Evolutionary conservation across 305 asterid genomes (phyloP).

Genomic region (Fraxinus angustifolia): DNA sequence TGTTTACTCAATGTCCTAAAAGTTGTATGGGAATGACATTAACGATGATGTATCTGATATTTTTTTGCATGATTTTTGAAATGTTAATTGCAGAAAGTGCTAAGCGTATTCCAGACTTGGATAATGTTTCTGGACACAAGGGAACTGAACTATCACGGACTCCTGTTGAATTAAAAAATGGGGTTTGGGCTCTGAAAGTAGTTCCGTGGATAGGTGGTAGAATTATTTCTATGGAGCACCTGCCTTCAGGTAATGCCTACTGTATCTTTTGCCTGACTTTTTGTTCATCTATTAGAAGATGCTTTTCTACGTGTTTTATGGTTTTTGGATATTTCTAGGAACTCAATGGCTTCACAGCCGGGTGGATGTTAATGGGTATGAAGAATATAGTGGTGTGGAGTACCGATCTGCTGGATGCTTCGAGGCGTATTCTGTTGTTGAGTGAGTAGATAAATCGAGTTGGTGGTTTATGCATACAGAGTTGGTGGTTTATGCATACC

Average conservation of each 20-base stretch:
- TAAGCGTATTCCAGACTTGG: slow-evolving; percentile 60
- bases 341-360: slow-evolving; percentile 95
- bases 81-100: slow-evolving; percentile 58
- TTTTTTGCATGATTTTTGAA: background rate
- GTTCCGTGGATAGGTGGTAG: slow-evolving; percentile 99
- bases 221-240: slow-evolving; percentile 86
- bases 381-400: slow-evolving; percentile 86
- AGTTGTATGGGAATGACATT: background rate
- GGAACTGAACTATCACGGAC: slow-evolving; percentile 70
- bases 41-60: background rate
- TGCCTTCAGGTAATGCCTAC: slow-evolving; percentile 63
- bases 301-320: background rate
- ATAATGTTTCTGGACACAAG: slow-evolving; percentile 54
- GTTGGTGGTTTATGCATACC: background rate
- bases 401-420: slow-evolving; percentile 89
- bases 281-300: background rate
- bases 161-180: slow-evolving; percentile 70
- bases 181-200: slow-evolving; percentile 81
- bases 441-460: slow-evolving; percentile 44
- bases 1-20: background rate
- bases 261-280: slow-evolving; percentile 6
- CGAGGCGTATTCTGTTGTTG: slow-evolving; percentile 77
- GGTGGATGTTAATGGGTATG: slow-evolving; percentile 72
- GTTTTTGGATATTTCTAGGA: slow-evolving; percentile 36
- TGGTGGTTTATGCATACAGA: background rate